A percentile compares a stretch with the other conserved stretches of the same genome.
Conservation (phyloP, 1,139 yeast species). For the Magnusiomyces sp. region DNA sequence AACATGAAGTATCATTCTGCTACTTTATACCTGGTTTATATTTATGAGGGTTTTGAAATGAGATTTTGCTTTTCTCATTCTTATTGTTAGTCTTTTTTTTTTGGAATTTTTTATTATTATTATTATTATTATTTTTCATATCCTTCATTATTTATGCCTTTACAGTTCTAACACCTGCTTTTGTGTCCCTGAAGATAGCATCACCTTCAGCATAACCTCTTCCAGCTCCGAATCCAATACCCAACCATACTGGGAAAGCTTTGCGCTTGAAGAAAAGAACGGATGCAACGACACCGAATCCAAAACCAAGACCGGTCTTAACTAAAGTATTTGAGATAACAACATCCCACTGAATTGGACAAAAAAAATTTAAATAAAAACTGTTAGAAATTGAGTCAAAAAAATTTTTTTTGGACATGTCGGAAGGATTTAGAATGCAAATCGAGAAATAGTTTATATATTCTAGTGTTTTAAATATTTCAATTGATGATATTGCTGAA, state of each 20-base stretch:
- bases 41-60: too few relatives aligned
- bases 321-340: slow-evolving; percentile 90
- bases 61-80: too few relatives aligned
- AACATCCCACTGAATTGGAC: slow-evolving; percentile 67
- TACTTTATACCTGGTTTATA: too few relatives aligned
- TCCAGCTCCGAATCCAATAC: slow-evolving; percentile 93
- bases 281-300: slow-evolving; percentile 93
- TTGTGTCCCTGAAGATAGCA: slow-evolving; percentile 67
- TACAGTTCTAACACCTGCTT: slow-evolving; percentile 32
- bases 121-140: neutral
- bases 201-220: slow-evolving; percentile 98
- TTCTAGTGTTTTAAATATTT: too few relatives aligned
- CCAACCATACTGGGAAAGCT: slow-evolving; percentile 95
- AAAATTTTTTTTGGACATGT: too few relatives aligned
- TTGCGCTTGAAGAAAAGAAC: slow-evolving; percentile 86
- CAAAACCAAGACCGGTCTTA: slow-evolving; percentile 95
- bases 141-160: slow-evolving; percentile 23
- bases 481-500: neutral
- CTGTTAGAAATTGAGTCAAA: too few relatives aligned
- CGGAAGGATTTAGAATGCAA: too few relatives aligned
- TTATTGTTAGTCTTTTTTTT: too few relatives aligned
- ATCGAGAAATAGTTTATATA: too few relatives aligned
- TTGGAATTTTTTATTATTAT: neutral
- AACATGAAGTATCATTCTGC: too few relatives aligned
- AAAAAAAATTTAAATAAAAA: neutral